These are phyloP conservation scores for Fusarium proliferatum DNA, from an alignment of 2,329 filamentous ascomycete species.

Conservation along the genomic window DNA sequence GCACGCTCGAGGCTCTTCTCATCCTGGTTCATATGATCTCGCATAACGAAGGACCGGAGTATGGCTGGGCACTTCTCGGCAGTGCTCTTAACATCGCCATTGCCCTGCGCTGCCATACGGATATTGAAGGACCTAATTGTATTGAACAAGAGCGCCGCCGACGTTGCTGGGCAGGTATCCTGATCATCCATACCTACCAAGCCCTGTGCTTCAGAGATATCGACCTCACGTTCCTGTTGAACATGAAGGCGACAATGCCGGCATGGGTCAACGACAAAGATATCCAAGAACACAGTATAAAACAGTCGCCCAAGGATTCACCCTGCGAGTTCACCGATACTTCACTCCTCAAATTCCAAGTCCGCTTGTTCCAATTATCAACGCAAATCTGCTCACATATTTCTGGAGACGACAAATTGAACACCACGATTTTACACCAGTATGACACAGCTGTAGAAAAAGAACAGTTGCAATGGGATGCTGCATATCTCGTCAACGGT, in stretches of 20 bases:
- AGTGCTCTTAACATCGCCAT: constrained; percentile 12
- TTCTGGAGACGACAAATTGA: neutral
- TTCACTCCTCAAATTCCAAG: constrained; percentile 3
- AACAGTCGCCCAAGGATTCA: rapidly evolving
- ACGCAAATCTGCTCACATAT: constrained; percentile 9
- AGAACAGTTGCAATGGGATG: constrained; percentile 4
- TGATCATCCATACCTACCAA: constrained; percentile 1
- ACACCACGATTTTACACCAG: neutral
- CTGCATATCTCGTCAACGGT: neutral
- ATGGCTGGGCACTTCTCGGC: constrained; percentile 14
- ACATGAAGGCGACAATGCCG: constrained; percentile 11
- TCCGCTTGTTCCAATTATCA: neutral
- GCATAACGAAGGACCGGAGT: constrained; percentile 5
- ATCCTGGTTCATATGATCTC: constrained; percentile 12
- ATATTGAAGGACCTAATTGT: neutral
- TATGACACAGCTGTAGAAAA: neutral
- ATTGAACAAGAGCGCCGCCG: neutral
- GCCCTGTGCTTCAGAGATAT: constrained; percentile 10
- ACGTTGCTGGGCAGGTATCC: neutral
- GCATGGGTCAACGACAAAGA: constrained; percentile 13
- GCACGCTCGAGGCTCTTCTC: constrained; percentile 1
- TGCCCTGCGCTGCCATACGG: neutral
- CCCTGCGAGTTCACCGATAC: neutral
- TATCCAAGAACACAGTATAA: neutral
- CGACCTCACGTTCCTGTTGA: constrained; percentile 7